phyloP scores from a whole-genome alignment of 345 rosid genomes.

The Camelina laxa region DNA sequence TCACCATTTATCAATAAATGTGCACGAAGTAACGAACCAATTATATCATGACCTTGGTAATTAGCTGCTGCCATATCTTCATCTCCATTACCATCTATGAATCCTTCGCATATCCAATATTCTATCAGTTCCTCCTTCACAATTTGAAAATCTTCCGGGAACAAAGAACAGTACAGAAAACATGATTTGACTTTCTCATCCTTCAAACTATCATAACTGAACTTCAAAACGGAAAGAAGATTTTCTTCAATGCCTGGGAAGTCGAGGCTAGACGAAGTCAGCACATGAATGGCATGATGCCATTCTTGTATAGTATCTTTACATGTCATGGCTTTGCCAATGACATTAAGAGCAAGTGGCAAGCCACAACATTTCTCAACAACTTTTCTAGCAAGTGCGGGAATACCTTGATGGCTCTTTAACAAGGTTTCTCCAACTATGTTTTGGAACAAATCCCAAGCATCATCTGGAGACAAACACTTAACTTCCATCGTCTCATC shows the following conservation, averaged over 20 bases:
- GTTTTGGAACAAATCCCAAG: background rate
- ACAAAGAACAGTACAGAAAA: background rate
- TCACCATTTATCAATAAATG: constrained; percentile 41
- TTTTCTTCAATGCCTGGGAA: background rate
- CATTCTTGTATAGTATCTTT: background rate
- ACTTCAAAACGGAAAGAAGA: background rate
- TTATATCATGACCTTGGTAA: background rate
- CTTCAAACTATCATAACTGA: background rate
- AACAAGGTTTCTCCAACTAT: background rate
- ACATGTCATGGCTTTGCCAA: background rate
- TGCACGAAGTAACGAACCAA: background rate
- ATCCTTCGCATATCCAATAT: background rate
- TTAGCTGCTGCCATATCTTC: background rate
- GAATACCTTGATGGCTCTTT: background rate
- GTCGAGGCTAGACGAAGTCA: background rate
- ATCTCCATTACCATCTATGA: background rate
- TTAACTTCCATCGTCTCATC: background rate
- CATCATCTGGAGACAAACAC: background rate
- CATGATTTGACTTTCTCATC: background rate
- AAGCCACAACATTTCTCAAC: background rate
- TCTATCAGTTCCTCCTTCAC: background rate
- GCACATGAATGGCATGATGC: background rate
- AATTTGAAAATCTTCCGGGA: background rate
- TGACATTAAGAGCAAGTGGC: background rate
- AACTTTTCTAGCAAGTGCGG: background rate